A percentile compares a stretch with the other conserved stretches of the same genome.
These are phyloP conservation scores for Cryptococcus depauperatus DNA, from an alignment of 1,284 basidiomycete species.

Conservation along the genomic window DNA sequence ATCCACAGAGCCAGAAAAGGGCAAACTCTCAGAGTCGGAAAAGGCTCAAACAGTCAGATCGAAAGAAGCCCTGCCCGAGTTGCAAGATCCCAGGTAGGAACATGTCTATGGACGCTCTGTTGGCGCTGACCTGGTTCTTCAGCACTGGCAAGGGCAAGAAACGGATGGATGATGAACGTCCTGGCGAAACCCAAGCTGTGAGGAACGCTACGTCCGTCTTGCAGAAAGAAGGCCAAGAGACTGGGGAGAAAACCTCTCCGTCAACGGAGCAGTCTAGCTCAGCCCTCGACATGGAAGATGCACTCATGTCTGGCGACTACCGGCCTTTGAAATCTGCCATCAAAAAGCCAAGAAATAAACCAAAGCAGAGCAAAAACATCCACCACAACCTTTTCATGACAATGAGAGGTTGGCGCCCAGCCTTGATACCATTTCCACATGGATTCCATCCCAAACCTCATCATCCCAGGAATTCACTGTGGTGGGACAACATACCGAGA, in stretches of 20 bases:
- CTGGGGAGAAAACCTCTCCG: background rate
- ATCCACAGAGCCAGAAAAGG: too few relatives aligned
- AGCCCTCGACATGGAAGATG: constrained; percentile 12
- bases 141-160: constrained; percentile 16
- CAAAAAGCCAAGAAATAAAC: constrained; percentile 34
- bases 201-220: background rate
- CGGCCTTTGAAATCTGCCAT: constrained; percentile 27
- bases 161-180: constrained; percentile 17
- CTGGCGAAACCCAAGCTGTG: background rate
- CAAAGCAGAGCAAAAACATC: constrained; percentile 25
- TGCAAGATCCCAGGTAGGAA: too few relatives aligned
- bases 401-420: constrained; percentile 27
- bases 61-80: too few relatives aligned
- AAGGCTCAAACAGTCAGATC: constrained; percentile 1
- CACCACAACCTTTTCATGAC: constrained; percentile 36
- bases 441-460: constrained; percentile 32
- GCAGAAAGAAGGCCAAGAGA: background rate
- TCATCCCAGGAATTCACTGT: constrained; percentile 23
- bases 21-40: constrained; percentile 5
- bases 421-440: constrained; percentile 32
- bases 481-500: constrained; percentile 33
- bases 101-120: too few relatives aligned
- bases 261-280: background rate
- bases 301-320: constrained; percentile 33
- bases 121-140: too few relatives aligned